Conservation (phyloP, 805 yeast genomes). For the Saturnispora sekii region DNA sequence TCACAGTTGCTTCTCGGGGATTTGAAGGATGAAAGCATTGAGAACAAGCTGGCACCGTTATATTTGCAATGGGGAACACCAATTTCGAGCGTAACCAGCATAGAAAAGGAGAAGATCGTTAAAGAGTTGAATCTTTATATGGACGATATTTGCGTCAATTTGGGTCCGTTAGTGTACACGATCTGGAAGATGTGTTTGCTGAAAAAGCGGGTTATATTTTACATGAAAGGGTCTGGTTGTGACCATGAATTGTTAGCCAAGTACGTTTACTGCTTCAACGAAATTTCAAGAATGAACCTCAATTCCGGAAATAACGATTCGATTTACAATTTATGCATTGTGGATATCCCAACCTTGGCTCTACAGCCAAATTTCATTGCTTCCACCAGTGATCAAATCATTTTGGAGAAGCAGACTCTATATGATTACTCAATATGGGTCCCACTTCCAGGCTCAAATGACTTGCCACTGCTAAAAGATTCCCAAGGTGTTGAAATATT, state of each 20-base stretch:
- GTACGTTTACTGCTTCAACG: constrained; percentile 47
- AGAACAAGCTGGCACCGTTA: constrained; percentile 7
- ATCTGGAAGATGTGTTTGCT: constrained; percentile 55
- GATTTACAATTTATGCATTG: constrained; percentile 53
- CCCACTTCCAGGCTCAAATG: constrained; percentile 13
- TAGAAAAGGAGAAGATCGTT: not conserved
- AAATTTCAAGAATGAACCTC: constrained; percentile 36
- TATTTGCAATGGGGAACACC: not conserved
- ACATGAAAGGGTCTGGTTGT: constrained; percentile 1
- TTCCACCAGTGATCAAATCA: constrained; percentile 56
- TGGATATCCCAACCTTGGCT: constrained; percentile 38
- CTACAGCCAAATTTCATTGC: constrained; percentile 38
- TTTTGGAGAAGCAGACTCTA: constrained; percentile 41
- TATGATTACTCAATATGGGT: constrained; percentile 38
- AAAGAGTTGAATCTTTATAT: too few species aligned
- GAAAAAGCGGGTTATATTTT: constrained; percentile 44
- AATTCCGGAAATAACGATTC: constrained; percentile 29
- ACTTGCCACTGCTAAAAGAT: constrained; percentile 15
- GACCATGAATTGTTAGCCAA: constrained; percentile 27
- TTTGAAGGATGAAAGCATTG: constrained; percentile 14
- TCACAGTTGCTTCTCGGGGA: constrained; percentile 20
- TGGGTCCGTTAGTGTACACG: constrained; percentile 60
- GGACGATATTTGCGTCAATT: constrained; percentile 29
- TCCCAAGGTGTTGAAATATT: constrained; percentile 9
- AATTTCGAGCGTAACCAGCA: not conserved